phyloP scores from a whole-genome alignment of 108 stramenopile genomes.

The Fistulifera solaris region DNA sequence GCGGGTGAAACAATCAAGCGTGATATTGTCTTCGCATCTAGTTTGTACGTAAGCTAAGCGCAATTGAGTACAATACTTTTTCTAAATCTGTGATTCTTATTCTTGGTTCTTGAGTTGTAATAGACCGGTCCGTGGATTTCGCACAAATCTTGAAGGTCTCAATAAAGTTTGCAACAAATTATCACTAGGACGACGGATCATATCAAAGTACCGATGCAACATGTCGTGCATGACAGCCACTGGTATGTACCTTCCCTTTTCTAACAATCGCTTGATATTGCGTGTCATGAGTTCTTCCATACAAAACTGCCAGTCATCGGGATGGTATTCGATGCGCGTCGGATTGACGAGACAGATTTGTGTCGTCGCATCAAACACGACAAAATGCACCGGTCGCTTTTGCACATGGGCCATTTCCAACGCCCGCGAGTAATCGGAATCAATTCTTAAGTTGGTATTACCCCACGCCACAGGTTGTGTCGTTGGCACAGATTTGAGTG shows the following conservation, averaged over 20 bases:
- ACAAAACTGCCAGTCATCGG: conserved; percentile 16
- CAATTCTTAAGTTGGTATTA: conserved; percentile 67
- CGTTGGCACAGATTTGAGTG: not conserved
- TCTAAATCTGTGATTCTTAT: no score
- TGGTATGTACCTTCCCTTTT: conserved; percentile 64
- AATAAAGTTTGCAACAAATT: no score
- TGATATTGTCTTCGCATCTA: conserved; percentile 96
- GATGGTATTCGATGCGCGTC: not conserved
- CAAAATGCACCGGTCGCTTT: conserved; percentile 63
- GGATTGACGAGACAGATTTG: not conserved
- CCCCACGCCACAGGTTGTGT: conserved; percentile 45
- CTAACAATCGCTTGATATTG: conserved; percentile 44
- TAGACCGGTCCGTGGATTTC: no score
- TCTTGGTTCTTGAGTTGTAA: no score
- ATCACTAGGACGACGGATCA: no score
- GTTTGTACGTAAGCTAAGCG: conserved; percentile 70
- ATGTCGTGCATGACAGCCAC: conserved; percentile 51
- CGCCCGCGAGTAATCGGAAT: conserved; percentile 45
- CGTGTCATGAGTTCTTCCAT: conserved; percentile 31
- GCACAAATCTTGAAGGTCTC: no score
- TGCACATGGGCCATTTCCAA: conserved; percentile 45
- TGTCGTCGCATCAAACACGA: conserved; percentile 16
- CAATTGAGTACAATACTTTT: no score
- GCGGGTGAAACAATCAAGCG: conserved; percentile 90
- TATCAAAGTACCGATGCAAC: not conserved